Evolutionary conservation across 176 grass and related monocot species (phyloP).

Genomic region (Secale cereale): DNA sequence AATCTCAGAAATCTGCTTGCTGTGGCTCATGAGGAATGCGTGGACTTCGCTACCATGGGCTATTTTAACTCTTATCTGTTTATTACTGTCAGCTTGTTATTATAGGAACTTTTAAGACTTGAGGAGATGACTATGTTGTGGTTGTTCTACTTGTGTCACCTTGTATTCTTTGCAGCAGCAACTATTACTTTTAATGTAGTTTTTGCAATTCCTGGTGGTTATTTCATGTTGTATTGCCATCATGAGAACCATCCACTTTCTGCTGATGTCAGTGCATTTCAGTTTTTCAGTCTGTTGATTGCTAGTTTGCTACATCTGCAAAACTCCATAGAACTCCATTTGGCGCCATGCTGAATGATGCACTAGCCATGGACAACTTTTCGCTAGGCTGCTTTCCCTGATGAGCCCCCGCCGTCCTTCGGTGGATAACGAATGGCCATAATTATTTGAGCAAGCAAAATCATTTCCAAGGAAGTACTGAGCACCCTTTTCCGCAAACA

Average conservation of each 20-base stretch:
- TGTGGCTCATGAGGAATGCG: conserved; percentile 52
- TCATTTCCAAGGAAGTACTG: neutral
- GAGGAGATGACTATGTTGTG: conserved; percentile 23
- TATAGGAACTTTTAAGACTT: conserved; percentile 35
- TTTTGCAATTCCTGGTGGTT: conserved; percentile 8
- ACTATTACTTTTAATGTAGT: conserved; percentile 23
- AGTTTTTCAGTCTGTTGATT: neutral
- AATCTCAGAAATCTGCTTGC: conserved; percentile 49
- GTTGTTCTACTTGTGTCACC: conserved; percentile 12
- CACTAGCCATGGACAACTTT: neutral
- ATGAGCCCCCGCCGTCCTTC: neutral
- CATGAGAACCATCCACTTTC: neutral
- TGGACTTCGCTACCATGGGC: conserved; percentile 11
- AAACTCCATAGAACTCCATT: neutral
- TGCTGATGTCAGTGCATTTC: conserved; percentile 1
- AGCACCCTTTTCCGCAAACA: neutral
- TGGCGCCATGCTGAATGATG: neutral
- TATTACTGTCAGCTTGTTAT: conserved; percentile 31
- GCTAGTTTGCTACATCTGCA: neutral
- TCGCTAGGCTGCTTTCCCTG: neutral
- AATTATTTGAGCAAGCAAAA: neutral
- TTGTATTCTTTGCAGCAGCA: conserved; percentile 40
- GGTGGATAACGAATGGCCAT: neutral
- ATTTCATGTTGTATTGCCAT: neutral
- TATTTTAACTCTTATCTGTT: conserved; percentile 35